Evolutionary conservation across 1,139 yeast genomes (phyloP).

Genomic region (Debaryomycetaceae sp.): DNA sequence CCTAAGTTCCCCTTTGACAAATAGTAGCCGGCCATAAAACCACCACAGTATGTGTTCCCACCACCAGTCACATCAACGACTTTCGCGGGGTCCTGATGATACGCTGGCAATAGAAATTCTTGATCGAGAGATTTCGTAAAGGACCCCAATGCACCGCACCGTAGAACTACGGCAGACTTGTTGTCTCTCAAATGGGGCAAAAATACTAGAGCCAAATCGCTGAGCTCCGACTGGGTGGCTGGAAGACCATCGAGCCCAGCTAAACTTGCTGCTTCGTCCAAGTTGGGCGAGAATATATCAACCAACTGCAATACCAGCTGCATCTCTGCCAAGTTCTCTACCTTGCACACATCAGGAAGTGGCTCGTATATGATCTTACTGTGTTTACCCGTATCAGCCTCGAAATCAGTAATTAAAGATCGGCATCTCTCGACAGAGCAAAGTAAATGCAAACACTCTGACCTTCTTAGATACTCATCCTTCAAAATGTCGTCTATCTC

Average conservation of each 20-base stretch:
- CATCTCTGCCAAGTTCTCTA: conserved; percentile 45
- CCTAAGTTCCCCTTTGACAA: conserved; percentile 48
- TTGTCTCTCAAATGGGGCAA: conserved; percentile 32
- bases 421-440: conserved; percentile 66
- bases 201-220: conserved; percentile 42
- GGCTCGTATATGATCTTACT: conserved; percentile 79
- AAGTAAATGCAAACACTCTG: conserved; percentile 64
- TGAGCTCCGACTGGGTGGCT: conserved; percentile 15
- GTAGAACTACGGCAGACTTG: conserved; percentile 50
- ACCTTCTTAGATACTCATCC: conserved; percentile 29
- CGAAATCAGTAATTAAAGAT: conserved; percentile 39
- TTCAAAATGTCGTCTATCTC: conserved; percentile 54
- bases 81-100: conserved; percentile 48
- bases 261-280: conserved; percentile 64
- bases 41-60: conserved; percentile 88
- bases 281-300: conserved; percentile 75
- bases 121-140: conserved; percentile 18
- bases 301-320: conserved; percentile 41
- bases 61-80: conserved; percentile 94
- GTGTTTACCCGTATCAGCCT: conserved; percentile 9
- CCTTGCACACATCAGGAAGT: conserved; percentile 68
- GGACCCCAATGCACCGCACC: conserved; percentile 75
- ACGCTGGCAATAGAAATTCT: conserved; percentile 61
- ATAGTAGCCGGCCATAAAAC: conserved; percentile 59
- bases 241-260: conserved; percentile 12